Conservation (phyloP, 1,284 basidiomycete species). For the Cronartium quercuum region DNA sequence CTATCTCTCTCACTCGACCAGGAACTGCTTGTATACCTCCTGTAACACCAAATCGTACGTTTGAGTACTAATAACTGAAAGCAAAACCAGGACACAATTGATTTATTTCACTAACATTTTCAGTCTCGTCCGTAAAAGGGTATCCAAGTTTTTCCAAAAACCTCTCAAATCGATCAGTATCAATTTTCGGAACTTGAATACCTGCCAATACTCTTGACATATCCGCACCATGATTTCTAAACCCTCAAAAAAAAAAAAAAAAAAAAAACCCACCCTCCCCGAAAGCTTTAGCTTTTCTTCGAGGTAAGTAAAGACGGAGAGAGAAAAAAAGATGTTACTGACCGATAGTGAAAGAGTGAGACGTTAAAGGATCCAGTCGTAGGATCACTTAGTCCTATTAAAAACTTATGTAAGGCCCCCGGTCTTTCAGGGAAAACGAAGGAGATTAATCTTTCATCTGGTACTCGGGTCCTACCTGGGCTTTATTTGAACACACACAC, state of each 20-base stretch:
- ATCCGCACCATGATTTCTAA: slow-evolving; percentile 34
- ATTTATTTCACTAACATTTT: slow-evolving; percentile 28
- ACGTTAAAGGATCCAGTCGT: slow-evolving; percentile 22
- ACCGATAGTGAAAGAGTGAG: slow-evolving; percentile 32
- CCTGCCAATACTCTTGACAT: slow-evolving; percentile 60
- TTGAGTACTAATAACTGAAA: no score
- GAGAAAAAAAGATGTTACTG: background rate
- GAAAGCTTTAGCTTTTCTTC: background rate
- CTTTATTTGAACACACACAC: background rate
- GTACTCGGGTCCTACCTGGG: slow-evolving; percentile 62
- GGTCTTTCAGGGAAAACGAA: slow-evolving; percentile 92
- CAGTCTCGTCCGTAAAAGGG: slow-evolving; percentile 43
- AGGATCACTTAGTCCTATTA: slow-evolving; percentile 53
- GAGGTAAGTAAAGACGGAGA: background rate
- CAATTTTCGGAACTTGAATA: slow-evolving; percentile 74
- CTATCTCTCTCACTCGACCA: no score
- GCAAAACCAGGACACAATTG: no score
- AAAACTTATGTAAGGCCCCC: slow-evolving; percentile 81
- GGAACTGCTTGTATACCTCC: no score
- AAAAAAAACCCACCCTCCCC: background rate
- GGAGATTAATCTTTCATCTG: slow-evolving; percentile 81
- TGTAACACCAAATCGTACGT: no score
- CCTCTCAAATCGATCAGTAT: slow-evolving; percentile 61
- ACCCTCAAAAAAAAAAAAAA: background rate
- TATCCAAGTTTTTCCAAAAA: slow-evolving; percentile 78